Percentiles rank a stretch among this genome's conserved stretches.
phyloP scores from a whole-genome alignment of 176 grass and related monocot genomes.

The Triticum aestivum region IWGSC_CS_RefSeq_v2.1 NC_057807.1:635228488-635228987 shows the following conservation, averaged over 20 bases:
- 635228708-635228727: slow-evolving; percentile 12
- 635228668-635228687: not conserved
- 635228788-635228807: slow-evolving; percentile 23
- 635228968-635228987: slow-evolving; percentile 15
- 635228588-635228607: too few relatives aligned
- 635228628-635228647: too few relatives aligned
- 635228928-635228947: too few relatives aligned
- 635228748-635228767: slow-evolving; percentile 34
- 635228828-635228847: slow-evolving; percentile 37
- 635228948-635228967: not conserved
- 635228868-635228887: slow-evolving; percentile 37
- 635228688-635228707: not conserved
- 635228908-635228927: not conserved
- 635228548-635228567: not conserved
- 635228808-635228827: slow-evolving; percentile 59
- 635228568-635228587: not conserved
- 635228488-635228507: not conserved
- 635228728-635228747: not conserved
- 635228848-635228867: slow-evolving; percentile 58
- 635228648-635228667: not conserved
- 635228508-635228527: not conserved
- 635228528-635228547: not conserved
- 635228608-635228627: too few relatives aligned
- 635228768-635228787: slow-evolving; percentile 17
- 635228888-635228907: slow-evolving; percentile 6